Percentiles rank a stretch among this genome's conserved stretches.
phyloP scores from a whole-genome alignment of 139 green algal genomes.

The Volvox africanus region DNA sequence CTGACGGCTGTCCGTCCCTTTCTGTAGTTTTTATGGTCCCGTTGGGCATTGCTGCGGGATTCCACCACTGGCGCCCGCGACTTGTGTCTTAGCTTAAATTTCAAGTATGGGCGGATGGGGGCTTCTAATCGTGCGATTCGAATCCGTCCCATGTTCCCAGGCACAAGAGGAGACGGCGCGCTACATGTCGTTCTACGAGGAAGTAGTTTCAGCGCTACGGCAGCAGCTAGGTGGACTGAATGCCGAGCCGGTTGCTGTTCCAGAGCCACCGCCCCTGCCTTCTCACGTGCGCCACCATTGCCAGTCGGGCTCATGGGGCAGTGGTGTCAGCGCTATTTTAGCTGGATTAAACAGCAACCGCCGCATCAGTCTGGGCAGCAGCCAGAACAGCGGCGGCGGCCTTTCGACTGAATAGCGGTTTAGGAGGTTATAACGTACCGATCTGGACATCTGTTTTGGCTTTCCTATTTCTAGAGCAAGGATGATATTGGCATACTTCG shows the following conservation, averaged over 20 bases:
- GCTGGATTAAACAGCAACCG: neutral
- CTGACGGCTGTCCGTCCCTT: neutral
- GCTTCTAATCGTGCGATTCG: too few species aligned
- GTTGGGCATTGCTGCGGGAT: neutral
- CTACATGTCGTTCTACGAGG: slow-evolving; percentile 8
- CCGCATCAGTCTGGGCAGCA: neutral
- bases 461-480: too few species aligned
- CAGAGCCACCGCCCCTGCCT: slow-evolving; percentile 14
- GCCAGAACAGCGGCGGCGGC: neutral
- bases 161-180: slow-evolving; percentile 24
- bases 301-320: neutral
- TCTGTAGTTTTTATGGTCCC: neutral
- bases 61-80: neutral
- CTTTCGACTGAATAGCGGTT: too few species aligned
- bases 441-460: too few species aligned
- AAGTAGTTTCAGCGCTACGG: neutral
- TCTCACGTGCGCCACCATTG: neutral
- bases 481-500: too few species aligned
- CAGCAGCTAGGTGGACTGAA: slow-evolving; percentile 19
- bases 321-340: neutral
- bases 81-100: too few species aligned
- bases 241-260: slow-evolving; percentile 9
- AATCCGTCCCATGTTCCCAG: neutral
- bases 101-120: too few species aligned
- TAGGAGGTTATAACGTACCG: too few species aligned